Base-by-base conservation (phyloP, 2,329 filamentous ascomycete genomes). In the Beauveria rudraprayagi region DNA sequence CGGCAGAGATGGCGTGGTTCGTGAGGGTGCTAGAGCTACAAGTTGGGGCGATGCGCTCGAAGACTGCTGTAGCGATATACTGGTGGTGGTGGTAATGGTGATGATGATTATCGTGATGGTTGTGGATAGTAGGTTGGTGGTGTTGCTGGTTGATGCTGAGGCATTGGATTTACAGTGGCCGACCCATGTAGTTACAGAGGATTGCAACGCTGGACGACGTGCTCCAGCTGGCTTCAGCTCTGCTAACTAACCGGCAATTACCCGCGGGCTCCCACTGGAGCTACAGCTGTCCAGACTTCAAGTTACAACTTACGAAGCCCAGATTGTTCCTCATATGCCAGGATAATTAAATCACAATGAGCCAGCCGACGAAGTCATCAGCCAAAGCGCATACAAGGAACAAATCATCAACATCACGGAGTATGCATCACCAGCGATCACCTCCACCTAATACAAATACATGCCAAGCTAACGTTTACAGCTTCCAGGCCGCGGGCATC, bases 401-500 rank as follows among this genome's bases (percentile, higher is more conserved):
- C 28, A 75, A 75, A 51, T 75, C 75, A 1, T 68, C 67, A 5
- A 65, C 73, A 5, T 71, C 72, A 17, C 74, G 73, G 65, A 67
- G 75, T 77, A 67, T 48, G 48, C 2, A 16, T 37, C 16, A n/a
- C 14, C 34, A 11, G 44, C 24, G 44, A 37, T 37, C 46, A n/a
- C 22, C 10, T 14, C 8, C 26, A 10, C 44, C 46, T 40, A 26
- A 2, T 24, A 16, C 2, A 5, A 6, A 40, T 28, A 11, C 8
- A 1, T 40, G 47, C 19, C 60, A 34, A 34, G 69, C 67, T 65
- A 44, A 66, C 51, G 24, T 26, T 2, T 24, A 14, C 66, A 84
- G 83, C 81, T 51, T 75, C 81, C n/a, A 76, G 86, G 50, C 83
- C 87, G 9, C 80, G 88, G 56, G 85, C 87, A 47, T 83, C 87